Conservation (phyloP, 2,329 filamentous ascomycete genomes). For the Fusarium albosuccineum region DNA sequence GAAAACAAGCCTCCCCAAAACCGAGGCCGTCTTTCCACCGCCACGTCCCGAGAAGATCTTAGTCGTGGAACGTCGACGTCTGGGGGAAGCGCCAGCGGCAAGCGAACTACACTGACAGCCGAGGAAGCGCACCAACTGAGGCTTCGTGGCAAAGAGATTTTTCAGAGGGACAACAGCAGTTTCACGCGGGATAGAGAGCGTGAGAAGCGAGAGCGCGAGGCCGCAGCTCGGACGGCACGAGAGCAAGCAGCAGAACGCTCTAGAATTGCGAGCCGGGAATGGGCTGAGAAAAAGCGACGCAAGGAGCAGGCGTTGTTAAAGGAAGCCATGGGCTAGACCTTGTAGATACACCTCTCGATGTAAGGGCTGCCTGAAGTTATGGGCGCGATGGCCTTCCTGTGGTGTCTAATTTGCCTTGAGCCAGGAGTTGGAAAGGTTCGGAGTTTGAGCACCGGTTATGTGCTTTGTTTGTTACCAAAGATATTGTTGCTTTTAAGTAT, state of each 20-base stretch:
- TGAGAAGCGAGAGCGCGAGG: conserved; percentile 68
- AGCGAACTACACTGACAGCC: conserved; percentile 63
- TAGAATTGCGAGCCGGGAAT: conserved; percentile 69
- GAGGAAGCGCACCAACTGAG: conserved; percentile 66
- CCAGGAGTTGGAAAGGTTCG: conserved; percentile 40
- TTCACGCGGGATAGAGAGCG: conserved; percentile 62
- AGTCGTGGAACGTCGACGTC: conserved; percentile 62
- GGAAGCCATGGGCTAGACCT: conserved; percentile 23
- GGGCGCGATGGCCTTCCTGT: neutral
- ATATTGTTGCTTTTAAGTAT: conserved; percentile 31
- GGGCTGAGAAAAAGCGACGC: conserved; percentile 70
- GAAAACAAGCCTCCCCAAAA: conserved; percentile 31
- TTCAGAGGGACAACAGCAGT: conserved; percentile 63
- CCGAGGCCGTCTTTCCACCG: conserved; percentile 47
- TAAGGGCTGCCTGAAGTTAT: neutral
- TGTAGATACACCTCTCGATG: conserved; percentile 7
- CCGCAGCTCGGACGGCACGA: conserved; percentile 65
- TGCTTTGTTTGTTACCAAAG: conserved; percentile 33
- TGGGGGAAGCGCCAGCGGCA: conserved; percentile 57
- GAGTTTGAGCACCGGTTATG: conserved; percentile 31
- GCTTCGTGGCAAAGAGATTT: conserved; percentile 66
- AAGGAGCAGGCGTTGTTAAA: conserved; percentile 51
- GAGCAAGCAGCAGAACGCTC: conserved; percentile 73
- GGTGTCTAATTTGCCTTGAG: conserved; percentile 17
- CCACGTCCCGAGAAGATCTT: conserved; percentile 39